phyloP scores from a whole-genome alignment of 192 early-diverging fungal genomes.

The Coemansia sp. region DNA sequence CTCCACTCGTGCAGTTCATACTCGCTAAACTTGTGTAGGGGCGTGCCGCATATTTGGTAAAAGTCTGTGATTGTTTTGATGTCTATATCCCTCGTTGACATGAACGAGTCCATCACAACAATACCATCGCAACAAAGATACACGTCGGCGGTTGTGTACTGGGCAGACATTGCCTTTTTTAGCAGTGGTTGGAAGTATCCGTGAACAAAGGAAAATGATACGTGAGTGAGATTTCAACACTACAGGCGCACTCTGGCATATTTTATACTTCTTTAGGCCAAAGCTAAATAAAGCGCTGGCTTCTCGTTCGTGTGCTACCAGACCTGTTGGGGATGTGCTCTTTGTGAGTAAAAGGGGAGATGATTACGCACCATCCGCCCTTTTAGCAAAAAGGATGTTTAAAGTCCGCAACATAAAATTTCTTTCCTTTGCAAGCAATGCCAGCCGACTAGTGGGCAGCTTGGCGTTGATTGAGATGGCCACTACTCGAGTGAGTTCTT shows the following conservation, averaged over 20 bases:
- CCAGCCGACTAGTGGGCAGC: too few species aligned
- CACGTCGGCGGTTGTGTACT: not conserved
- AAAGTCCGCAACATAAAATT: too few species aligned
- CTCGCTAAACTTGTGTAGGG: not conserved
- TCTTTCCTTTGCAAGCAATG: too few species aligned
- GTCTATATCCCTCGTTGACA: not conserved
- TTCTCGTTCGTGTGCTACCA: not conserved
- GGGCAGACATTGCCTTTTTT: not conserved
- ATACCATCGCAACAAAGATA: not conserved
- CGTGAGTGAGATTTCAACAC: not conserved
- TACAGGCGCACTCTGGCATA: not conserved
- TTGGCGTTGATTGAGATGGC: too few species aligned
- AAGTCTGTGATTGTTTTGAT: not conserved
- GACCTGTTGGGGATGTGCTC: not conserved
- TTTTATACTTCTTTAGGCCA: not conserved
- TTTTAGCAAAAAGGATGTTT: too few species aligned
- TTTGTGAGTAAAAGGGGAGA: too few species aligned
- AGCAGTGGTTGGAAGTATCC: not conserved
- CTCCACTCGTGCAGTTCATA: not conserved
- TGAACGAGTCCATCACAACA: not conserved
- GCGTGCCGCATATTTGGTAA: not conserved
- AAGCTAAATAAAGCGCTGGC: too few species aligned
- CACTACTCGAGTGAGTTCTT: too few species aligned
- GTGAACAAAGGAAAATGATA: not conserved
- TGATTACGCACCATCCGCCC: too few species aligned